Conservation (phyloP, 1,139 yeast species). For the Geotrichum bryndzae region DNA sequence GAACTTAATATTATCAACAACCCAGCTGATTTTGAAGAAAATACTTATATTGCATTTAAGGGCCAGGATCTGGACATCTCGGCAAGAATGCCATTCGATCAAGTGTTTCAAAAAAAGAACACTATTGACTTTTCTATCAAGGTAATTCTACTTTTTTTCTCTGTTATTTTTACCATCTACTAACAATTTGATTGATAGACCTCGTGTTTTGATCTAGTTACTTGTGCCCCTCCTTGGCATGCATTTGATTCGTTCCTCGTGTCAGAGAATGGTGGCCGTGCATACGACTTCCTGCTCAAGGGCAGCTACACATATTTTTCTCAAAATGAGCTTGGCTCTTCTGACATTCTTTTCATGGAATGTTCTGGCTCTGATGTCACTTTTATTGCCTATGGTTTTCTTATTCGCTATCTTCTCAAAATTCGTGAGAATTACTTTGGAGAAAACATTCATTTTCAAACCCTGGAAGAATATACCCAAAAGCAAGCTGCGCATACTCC, state of each 20-base stretch:
- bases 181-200: constrained; percentile 36
- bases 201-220: constrained; percentile 52
- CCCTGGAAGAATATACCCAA: constrained; percentile 72
- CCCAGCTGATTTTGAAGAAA: constrained; percentile 77
- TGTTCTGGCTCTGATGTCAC: constrained; percentile 63
- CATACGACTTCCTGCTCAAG: constrained; percentile 51
- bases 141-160: constrained; percentile 18
- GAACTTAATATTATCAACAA: constrained; percentile 83
- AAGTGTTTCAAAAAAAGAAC: constrained; percentile 52
- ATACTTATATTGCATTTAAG: constrained; percentile 65
- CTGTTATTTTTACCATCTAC: not conserved
- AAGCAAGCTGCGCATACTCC: constrained; percentile 14
- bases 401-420: constrained; percentile 68
- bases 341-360: constrained; percentile 63
- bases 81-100: constrained; percentile 54
- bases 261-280: constrained; percentile 57
- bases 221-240: constrained; percentile 90
- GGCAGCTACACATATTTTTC: constrained; percentile 65
- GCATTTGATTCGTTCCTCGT: constrained; percentile 68
- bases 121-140: constrained; percentile 48
- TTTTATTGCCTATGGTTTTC: constrained; percentile 69
- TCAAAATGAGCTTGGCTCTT: constrained; percentile 55
- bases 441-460: constrained; percentile 71
- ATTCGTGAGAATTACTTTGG: constrained; percentile 88
- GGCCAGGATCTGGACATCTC: constrained; percentile 53